Evolutionary conservation across 2,329 filamentous ascomycete genomes (phyloP), one percentile per base, ranked within the genome.

Genomic region (Onygenales sp.): DNA sequence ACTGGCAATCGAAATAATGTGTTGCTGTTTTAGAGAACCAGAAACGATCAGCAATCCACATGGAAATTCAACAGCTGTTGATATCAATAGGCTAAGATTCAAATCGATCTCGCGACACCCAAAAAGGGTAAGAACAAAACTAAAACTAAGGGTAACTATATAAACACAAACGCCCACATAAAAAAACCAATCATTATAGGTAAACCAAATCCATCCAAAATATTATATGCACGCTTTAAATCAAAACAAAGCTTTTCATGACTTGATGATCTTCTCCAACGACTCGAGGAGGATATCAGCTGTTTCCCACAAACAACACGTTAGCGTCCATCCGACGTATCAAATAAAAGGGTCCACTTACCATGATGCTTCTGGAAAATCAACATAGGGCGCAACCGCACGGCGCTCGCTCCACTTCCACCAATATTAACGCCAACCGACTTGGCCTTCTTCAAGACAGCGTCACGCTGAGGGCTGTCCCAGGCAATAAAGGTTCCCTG

Each of bases 401-500:
- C 86, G 32, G 91, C 88, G 52, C 65, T 76, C 64, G 79, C 78
- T 11, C 91, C 91, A 61, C 84, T 86, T 50, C 90, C 90, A 56
- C 90, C 91, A 67, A 95, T 87, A 74, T 95, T 95, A 67, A 95
- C 74, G 57, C 90, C 90, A 34, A 88, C 76, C 6, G 71, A 74
- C 83, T 95, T 95, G 58, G 86, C 88, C 74, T 81, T 84, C 69
- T 74, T 80, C 58, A 95, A 70, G 72, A 95, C 86, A 66, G 86
- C 81, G 66, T 95, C 89, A 55, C 90, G 79, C 62, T 82, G 77
- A 52, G 87, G 88, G 65, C 81, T 87, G 70, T 96, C 91, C 77
- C 90, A 96, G 49, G 91, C 90, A 66, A 96, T 88, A 70, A 95
- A 95, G 8, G 91, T 95, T 60, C 90, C 90, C 74, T 87, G 86